Evolutionary conservation across 2,329 filamentous ascomycete genomes (phyloP).

Genomic region (Mycosphaerella arachidis): DNA sequence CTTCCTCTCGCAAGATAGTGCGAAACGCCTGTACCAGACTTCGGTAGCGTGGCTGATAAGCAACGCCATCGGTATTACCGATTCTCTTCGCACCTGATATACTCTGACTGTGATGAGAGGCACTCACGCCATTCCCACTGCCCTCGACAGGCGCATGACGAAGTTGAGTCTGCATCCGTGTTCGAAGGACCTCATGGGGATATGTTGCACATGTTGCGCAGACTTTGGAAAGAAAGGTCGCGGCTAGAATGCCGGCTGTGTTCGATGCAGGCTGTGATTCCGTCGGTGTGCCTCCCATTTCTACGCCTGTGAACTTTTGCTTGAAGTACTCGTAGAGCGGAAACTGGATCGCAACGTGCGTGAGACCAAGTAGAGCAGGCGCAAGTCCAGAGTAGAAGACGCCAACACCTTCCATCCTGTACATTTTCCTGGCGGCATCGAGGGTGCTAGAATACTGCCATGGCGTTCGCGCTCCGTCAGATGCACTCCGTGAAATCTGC

Average conservation of each 20-base stretch:
- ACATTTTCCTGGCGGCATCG: constrained; percentile 96
- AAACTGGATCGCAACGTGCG: constrained; percentile 96
- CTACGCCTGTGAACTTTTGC: constrained; percentile 79
- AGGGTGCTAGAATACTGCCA: constrained; percentile 90
- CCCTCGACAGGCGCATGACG: constrained; percentile 51
- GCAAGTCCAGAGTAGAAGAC: constrained; percentile 96
- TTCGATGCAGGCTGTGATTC: constrained; percentile 55
- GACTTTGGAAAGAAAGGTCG: constrained; percentile 90
- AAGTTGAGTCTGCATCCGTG: constrained; percentile 88
- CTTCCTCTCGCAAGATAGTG: constrained; percentile 84
- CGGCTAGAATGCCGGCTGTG: constrained; percentile 77
- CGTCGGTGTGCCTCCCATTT: constrained; percentile 67
- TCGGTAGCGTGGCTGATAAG: constrained; percentile 56
- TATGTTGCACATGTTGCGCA: constrained; percentile 94
- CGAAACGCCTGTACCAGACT: constrained; percentile 78
- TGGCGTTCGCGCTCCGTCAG: constrained; percentile 56
- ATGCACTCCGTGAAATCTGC: constrained; percentile 62
- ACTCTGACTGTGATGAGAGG: constrained; percentile 32
- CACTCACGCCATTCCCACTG: constrained; percentile 48
- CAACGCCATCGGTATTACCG: constrained; percentile 52
- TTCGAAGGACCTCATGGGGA: constrained; percentile 93
- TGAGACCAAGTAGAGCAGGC: constrained; percentile 83
- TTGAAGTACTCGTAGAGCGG: constrained; percentile 94
- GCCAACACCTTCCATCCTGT: constrained; percentile 75
- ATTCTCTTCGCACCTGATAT: constrained; percentile 33